These are phyloP conservation scores for Solanum chmielewskii DNA, from an alignment of 257 asterid species.

Conservation along the genomic window DNA sequence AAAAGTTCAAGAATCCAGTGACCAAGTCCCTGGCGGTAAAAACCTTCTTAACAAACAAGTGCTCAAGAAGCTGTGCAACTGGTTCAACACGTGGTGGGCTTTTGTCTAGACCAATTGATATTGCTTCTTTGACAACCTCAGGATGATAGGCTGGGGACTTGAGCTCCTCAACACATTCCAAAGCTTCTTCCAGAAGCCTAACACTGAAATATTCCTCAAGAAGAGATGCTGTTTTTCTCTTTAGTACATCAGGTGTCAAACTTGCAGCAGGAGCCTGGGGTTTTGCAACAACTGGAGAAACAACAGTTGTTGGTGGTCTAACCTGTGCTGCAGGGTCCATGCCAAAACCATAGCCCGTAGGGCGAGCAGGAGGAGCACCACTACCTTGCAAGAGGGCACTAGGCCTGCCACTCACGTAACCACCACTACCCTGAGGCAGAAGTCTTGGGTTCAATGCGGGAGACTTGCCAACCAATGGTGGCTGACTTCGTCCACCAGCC, in stretches of 20 bases:
- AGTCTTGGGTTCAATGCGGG: conserved; percentile 40
- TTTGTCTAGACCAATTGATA: conserved; percentile 62
- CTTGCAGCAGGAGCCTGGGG: conserved; percentile 24
- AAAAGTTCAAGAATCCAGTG: conserved; percentile 42
- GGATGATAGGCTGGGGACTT: conserved; percentile 67
- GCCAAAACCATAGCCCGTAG: conserved; percentile 19
- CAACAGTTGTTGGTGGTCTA: conserved; percentile 15
- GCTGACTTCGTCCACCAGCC: conserved; percentile 41
- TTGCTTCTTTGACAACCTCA: conserved; percentile 71
- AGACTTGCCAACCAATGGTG: conserved; percentile 41
- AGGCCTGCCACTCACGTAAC: conserved; percentile 37
- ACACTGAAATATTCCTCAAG: conserved; percentile 73
- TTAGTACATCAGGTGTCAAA: conserved; percentile 35
- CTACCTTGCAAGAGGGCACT: conserved; percentile 81
- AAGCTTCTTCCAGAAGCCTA: conserved; percentile 63
- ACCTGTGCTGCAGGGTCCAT: conserved; percentile 27
- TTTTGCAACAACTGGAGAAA: conserved; percentile 24
- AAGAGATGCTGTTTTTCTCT: conserved; percentile 47
- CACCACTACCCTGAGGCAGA: conserved; percentile 66
- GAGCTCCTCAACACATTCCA: conserved; percentile 72
- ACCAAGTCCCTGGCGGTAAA: conserved; percentile 27
- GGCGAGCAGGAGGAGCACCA: conserved; percentile 22
- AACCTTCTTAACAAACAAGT: conserved; percentile 49
- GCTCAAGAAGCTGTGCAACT: conserved; percentile 40
- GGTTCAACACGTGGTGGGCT: conserved; percentile 61